phyloP scores from a whole-genome alignment of 2,329 filamentous ascomycete genomes.

The Tolypocladium pustulatum region DNA sequence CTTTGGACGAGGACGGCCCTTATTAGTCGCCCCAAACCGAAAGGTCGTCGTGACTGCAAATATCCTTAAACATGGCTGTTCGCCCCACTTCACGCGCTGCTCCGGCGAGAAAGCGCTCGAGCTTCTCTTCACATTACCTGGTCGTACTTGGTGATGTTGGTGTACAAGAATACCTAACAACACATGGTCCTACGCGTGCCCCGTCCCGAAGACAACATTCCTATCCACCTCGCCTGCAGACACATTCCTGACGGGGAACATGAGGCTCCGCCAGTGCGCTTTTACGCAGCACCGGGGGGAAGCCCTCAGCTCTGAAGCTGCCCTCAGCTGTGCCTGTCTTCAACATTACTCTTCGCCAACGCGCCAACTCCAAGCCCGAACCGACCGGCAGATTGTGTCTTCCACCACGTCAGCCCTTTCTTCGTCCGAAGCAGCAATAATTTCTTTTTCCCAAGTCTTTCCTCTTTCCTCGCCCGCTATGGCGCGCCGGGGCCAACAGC shows the following conservation, averaged over 20 bases:
- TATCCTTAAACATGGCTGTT: neutral
- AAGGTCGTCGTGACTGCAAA: too few species aligned
- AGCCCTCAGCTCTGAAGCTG: neutral
- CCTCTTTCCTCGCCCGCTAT: neutral
- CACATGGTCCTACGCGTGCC: neutral
- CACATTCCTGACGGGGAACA: neutral
- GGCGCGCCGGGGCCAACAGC: neutral
- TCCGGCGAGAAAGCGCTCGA: too few species aligned
- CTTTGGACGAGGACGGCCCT: too few species aligned
- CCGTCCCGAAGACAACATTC: neutral
- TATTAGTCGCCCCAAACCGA: too few species aligned
- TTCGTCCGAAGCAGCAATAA: neutral
- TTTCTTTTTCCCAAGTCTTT: neutral
- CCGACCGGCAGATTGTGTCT: neutral
- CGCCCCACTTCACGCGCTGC: too few species aligned
- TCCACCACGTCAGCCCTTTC: neutral
- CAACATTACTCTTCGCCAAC: neutral
- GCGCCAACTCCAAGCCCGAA: neutral
- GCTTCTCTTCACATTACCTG: neutral
- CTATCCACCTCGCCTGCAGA: neutral
- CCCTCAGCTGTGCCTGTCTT: neutral
- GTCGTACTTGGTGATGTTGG: neutral
- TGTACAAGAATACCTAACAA: neutral
- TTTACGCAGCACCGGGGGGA: neutral
- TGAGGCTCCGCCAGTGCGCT: neutral